Evolutionary conservation across 805 yeast genomes (phyloP).

Genomic region (Kodamaea fukazawae): DNA sequence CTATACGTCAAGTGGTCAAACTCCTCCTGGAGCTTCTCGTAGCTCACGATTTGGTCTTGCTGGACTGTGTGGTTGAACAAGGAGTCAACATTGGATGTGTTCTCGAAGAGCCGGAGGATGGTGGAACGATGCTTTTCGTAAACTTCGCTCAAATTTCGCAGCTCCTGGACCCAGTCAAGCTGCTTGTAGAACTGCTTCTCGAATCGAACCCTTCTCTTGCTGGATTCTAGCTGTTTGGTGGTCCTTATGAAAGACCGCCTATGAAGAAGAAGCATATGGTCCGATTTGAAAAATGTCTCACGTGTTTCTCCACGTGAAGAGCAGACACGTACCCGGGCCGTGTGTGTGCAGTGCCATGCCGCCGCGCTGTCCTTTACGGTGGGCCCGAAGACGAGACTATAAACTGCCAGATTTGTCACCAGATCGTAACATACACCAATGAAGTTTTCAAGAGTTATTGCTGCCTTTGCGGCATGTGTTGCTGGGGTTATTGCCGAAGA

Average conservation of each 20-base stretch:
- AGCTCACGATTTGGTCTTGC: background rate
- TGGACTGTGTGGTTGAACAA: conserved; percentile 8
- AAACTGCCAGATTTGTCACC: no score
- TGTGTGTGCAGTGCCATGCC: no score
- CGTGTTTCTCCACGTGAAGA: no score
- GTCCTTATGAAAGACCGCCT: no score
- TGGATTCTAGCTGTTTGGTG: no score
- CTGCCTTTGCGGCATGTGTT: conserved; percentile 10
- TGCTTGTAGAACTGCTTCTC: conserved; percentile 4
- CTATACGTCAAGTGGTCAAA: conserved; percentile 2
- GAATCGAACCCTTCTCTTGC: conserved; percentile 6
- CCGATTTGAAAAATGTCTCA: no score
- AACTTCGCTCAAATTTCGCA: conserved; percentile 11
- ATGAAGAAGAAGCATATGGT: no score
- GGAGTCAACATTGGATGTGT: conserved; percentile 10
- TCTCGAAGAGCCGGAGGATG: conserved; percentile 12
- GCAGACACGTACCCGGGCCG: no score
- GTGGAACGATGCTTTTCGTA: conserved; percentile 14
- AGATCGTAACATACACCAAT: background rate
- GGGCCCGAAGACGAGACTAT: no score
- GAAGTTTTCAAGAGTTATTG: conserved; percentile 7
- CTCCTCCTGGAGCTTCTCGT: conserved; percentile 1
- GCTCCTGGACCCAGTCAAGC: conserved; percentile 5
- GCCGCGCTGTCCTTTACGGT: no score
- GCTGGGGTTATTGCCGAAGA: conserved; percentile 12